These are phyloP conservation scores for Eruca vesicaria DNA, from an alignment of 441 rosid genomes.

Conservation along the genomic window DNA sequence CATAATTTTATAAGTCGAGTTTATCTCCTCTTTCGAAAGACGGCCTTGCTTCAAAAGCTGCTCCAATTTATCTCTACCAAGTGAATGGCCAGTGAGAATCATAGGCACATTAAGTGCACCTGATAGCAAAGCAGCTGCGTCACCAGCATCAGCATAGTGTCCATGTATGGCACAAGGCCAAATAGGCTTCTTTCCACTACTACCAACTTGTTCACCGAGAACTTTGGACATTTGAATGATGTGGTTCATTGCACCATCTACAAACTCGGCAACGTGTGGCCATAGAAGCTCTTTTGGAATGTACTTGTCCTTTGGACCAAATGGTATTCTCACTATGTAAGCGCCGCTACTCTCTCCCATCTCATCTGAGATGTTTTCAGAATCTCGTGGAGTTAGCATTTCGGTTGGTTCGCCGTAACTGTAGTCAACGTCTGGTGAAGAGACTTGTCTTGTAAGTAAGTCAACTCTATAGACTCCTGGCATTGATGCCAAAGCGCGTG, in stretches of 20 bases:
- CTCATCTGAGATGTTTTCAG: slow-evolving; percentile 59
- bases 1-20: slow-evolving; percentile 77
- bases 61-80: slow-evolving; percentile 83
- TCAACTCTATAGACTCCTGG: slow-evolving; percentile 95
- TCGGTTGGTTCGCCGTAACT: slow-evolving; percentile 88
- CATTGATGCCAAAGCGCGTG: slow-evolving; percentile 89
- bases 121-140: slow-evolving; percentile 72
- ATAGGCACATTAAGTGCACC: slow-evolving; percentile 90
- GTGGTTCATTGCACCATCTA: slow-evolving; percentile 77
- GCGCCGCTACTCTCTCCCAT: slow-evolving; percentile 90
- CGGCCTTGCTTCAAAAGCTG: slow-evolving; percentile 83
- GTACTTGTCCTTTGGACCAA: slow-evolving; percentile 81
- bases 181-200: slow-evolving; percentile 67
- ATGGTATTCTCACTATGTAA: slow-evolving; percentile 79
- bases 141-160: slow-evolving; percentile 91
- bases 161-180: slow-evolving; percentile 94
- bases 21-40: slow-evolving; percentile 72
- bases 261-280: slow-evolving; percentile 88
- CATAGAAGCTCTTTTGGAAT: slow-evolving; percentile 72
- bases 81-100: slow-evolving; percentile 86
- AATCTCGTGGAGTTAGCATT: slow-evolving; percentile 64
- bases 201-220: slow-evolving; percentile 81
- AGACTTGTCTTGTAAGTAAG: slow-evolving; percentile 82
- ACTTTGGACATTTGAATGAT: slow-evolving; percentile 78
- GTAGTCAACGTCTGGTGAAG: slow-evolving; percentile 83